phyloP scores from a whole-genome alignment of 257 asterid genomes.

The Solanum gandarillasii region DNA sequence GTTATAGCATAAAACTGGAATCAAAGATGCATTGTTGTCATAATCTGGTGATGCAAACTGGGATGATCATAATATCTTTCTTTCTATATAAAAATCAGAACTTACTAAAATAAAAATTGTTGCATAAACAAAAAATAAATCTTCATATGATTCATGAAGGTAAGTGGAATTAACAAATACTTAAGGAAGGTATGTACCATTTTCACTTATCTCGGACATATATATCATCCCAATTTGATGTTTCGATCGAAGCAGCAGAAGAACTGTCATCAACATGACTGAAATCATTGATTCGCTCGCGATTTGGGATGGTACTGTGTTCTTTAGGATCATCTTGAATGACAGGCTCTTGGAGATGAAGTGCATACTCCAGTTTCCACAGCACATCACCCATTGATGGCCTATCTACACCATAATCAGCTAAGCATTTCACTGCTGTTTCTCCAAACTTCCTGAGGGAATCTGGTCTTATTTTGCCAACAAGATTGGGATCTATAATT shows the following conservation, averaged over 20 bases:
- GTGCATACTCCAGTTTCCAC: background rate
- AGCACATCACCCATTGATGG: background rate
- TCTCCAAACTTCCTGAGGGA: background rate
- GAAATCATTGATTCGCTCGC: too few species aligned
- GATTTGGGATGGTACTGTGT: too few species aligned
- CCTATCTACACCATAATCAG: background rate
- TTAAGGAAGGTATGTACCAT: background rate
- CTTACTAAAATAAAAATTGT: background rate
- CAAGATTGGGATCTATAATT: background rate
- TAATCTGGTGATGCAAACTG: too few species aligned
- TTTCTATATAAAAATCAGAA: background rate
- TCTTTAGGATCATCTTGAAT: too few species aligned
- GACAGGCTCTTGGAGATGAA: too few species aligned
- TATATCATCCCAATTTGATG: background rate
- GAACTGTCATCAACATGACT: background rate
- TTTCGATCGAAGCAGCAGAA: background rate
- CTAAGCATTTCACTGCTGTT: background rate
- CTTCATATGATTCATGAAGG: too few species aligned
- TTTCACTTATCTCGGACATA: background rate
- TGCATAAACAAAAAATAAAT: too few species aligned
- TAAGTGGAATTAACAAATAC: background rate
- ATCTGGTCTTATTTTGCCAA: background rate
- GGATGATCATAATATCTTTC: background rate
- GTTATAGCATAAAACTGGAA: too few species aligned
- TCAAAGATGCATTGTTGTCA: too few species aligned